phyloP scores from a whole-genome alignment of 1,139 yeast genomes.

The Kluyveromyces sp. region DNA sequence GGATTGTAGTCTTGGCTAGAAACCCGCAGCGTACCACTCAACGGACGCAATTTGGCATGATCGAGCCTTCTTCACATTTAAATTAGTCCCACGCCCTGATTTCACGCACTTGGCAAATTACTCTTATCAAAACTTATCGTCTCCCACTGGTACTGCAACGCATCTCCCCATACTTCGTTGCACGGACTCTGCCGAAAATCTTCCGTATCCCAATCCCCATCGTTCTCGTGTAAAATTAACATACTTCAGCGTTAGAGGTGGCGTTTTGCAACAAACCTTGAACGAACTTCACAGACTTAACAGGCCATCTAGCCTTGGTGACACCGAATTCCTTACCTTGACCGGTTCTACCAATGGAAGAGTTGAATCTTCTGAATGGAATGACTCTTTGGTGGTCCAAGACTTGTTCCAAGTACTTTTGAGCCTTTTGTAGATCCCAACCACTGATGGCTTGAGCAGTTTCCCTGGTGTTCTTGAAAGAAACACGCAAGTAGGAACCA shows the following conservation, averaged over 20 bases:
- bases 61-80: no score
- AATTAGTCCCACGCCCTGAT: no score
- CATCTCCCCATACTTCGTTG: no score
- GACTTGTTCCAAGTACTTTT: conserved; percentile 93
- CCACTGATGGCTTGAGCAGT: conserved; percentile 98
- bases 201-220: no score
- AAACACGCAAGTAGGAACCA: conserved; percentile 98
- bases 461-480: conserved; percentile 99
- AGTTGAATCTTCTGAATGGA: conserved; percentile 98
- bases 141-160: no score
- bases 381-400: conserved; percentile 98
- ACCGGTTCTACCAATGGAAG: conserved; percentile 97
- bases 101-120: no score
- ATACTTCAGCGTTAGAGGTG: conserved; percentile 92
- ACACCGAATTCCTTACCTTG: conserved; percentile 99
- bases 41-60: no score
- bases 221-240: no score
- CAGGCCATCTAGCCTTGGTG: conserved; percentile 99
- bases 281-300: conserved; percentile 92
- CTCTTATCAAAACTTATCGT: no score
- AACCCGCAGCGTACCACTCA: no score
- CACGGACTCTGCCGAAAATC: background rate
- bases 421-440: conserved; percentile 95
- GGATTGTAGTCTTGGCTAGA: background rate
- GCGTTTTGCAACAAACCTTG: conserved; percentile 95